Evolutionary conservation across 2,329 filamentous ascomycete genomes (phyloP).

Genomic region (Trichoderma harzianum): DNA sequence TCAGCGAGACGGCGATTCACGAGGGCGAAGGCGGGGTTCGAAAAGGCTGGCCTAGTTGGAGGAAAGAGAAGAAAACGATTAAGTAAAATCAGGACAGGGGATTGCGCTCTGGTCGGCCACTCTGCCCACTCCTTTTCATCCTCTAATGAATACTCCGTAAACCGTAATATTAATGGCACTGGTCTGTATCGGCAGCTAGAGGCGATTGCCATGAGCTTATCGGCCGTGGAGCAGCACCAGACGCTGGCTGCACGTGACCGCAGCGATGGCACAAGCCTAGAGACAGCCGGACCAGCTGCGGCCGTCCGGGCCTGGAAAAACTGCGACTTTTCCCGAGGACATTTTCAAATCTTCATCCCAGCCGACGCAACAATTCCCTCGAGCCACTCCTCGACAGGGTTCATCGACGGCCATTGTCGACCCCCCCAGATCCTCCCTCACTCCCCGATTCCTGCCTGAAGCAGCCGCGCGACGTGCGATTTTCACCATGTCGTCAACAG

Average conservation of each 20-base stretch:
- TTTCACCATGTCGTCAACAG: constrained; percentile 61
- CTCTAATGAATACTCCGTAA: constrained; percentile 1
- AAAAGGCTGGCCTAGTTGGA: background rate
- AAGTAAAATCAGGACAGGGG: background rate
- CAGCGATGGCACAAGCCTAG: background rate
- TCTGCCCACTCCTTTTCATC: constrained; percentile 3
- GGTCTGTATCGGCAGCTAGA: background rate
- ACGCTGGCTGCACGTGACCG: constrained; percentile 14
- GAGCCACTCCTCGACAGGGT: constrained; percentile 38
- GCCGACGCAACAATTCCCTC: constrained; percentile 39
- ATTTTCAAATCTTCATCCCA: constrained; percentile 40
- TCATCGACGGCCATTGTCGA: constrained; percentile 45
- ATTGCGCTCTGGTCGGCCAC: background rate
- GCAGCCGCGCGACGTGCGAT: constrained; percentile 42
- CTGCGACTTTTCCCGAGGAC: constrained; percentile 48
- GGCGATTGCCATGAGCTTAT: constrained; percentile 14
- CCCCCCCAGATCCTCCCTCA: constrained; percentile 34
- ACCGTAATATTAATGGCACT: background rate
- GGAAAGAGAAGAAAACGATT: background rate
- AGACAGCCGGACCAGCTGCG: constrained; percentile 33
- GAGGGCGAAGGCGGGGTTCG: constrained; percentile 5
- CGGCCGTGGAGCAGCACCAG: constrained; percentile 3
- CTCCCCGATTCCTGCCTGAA: constrained; percentile 36
- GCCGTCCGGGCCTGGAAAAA: constrained; percentile 36
- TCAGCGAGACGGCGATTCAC: background rate